phyloP scores from a whole-genome alignment of 345 rosid genomes.

The Hibiscus trionum region DNA sequence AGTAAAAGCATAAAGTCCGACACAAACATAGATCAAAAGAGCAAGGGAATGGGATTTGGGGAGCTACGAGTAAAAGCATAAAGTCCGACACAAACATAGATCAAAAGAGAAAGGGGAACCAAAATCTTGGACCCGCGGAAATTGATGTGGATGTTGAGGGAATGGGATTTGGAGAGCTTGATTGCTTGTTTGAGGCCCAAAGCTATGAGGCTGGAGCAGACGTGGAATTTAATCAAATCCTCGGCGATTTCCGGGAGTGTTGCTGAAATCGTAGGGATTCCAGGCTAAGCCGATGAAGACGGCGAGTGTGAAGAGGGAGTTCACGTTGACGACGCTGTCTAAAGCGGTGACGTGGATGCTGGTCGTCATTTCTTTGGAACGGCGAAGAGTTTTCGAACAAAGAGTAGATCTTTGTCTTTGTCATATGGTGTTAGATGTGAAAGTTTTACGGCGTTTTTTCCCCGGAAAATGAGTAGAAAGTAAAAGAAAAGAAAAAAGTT shows the following conservation, averaged over 20 bases:
- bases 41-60: too few relatives aligned
- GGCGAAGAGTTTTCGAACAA: background rate
- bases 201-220: conserved; percentile 78
- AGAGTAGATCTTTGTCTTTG: background rate
- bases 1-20: conserved; percentile 64
- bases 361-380: too few relatives aligned
- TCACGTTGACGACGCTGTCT: conserved; percentile 64
- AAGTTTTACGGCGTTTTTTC: too few relatives aligned
- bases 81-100: conserved; percentile 45
- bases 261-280: conserved; percentile 46
- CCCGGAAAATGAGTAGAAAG: background rate
- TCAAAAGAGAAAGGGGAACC: conserved; percentile 49
- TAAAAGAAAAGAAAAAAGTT: background rate
- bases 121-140: conserved; percentile 15
- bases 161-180: conserved; percentile 31
- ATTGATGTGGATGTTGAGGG: background rate
- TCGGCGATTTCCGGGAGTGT: conserved; percentile 43
- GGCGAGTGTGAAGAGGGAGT: conserved; percentile 89
- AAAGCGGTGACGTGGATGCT: too few relatives aligned
- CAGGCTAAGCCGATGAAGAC: conserved; percentile 83
- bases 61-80: conserved; percentile 68
- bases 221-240: conserved; percentile 69
- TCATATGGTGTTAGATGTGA: too few relatives aligned
- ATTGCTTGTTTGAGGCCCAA: conserved; percentile 78
- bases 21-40: conserved; percentile 42